Conservation (phyloP, 1,284 basidiomycete species). For the Cystobasidium slooffiae region DNA sequence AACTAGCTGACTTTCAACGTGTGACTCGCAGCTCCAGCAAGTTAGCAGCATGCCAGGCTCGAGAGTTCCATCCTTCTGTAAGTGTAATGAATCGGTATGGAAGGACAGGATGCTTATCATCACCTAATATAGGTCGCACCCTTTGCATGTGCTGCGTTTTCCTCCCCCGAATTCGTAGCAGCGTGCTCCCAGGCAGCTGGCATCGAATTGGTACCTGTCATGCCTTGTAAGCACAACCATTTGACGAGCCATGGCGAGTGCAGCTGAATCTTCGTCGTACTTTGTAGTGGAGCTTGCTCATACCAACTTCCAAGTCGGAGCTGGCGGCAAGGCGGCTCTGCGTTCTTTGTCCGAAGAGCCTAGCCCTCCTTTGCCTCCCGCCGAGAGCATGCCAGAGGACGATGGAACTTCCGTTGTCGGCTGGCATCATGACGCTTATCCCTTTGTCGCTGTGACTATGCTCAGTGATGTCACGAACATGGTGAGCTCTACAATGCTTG, state of each 20-base stretch:
- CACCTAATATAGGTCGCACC: conserved; percentile 31
- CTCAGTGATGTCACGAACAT: conserved; percentile 50
- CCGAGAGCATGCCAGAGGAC: not conserved
- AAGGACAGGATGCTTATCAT: not conserved
- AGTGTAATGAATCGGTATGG: no score
- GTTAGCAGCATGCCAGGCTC: conserved; percentile 39
- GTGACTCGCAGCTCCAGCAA: conserved; percentile 15
- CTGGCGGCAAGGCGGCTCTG: conserved; percentile 14
- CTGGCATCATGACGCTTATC: conserved; percentile 44
- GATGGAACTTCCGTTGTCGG: conserved; percentile 15
- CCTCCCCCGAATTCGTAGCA: conserved; percentile 48
- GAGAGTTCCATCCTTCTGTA: conserved; percentile 37
- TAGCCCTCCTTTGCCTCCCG: conserved; percentile 10
- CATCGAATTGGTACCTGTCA: conserved; percentile 50
- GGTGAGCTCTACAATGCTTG: not conserved
- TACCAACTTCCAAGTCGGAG: conserved; percentile 47
- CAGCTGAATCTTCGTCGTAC: not conserved
- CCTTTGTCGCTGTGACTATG: conserved; percentile 52
- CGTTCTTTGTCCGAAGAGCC: conserved; percentile 6
- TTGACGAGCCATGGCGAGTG: not conserved
- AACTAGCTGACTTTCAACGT: no score
- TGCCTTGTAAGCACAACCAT: conserved; percentile 6
- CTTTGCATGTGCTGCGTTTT: conserved; percentile 48
- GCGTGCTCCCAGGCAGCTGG: conserved; percentile 52
- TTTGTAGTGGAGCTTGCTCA: conserved; percentile 26